phyloP scores from a whole-genome alignment of 352 stramenopile genomes.

The Pythium biforme region DNA sequence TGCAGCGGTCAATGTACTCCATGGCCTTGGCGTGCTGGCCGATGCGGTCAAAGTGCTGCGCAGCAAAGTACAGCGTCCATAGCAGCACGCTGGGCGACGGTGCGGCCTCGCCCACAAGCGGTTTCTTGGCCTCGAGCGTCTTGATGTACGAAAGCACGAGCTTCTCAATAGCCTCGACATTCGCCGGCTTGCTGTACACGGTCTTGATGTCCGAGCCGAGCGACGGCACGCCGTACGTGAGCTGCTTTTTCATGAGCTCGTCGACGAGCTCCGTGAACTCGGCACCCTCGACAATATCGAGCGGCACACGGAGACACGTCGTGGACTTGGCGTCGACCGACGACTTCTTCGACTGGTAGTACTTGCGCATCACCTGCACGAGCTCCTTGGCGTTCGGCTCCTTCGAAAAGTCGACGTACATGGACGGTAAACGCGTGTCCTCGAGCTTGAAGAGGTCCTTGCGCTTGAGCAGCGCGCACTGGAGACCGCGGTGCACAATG shows the following conservation, averaged over 20 bases:
- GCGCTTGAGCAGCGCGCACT: slow-evolving; percentile 72
- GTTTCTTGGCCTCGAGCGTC: slow-evolving; percentile 65
- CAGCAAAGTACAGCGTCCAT: slow-evolving; percentile 92
- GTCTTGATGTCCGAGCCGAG: slow-evolving; percentile 93
- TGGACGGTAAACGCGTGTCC: slow-evolving; percentile 42
- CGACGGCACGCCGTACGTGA: slow-evolving; percentile 93
- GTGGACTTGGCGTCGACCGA: slow-evolving; percentile 64
- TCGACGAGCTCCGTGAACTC: slow-evolving; percentile 74
- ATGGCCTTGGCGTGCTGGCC: slow-evolving; percentile 88
- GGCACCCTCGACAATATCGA: slow-evolving; percentile 84
- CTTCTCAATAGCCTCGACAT: slow-evolving; percentile 61
- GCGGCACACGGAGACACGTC: slow-evolving; percentile 87
- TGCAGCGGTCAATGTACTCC: slow-evolving; percentile 90
- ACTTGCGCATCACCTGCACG: slow-evolving; percentile 48
- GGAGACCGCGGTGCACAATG: slow-evolving; percentile 80
- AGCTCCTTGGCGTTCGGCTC: slow-evolving; percentile 42
- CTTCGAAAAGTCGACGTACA: slow-evolving; percentile 50
- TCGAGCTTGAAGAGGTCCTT: slow-evolving; percentile 51
- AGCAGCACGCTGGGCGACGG: slow-evolving; percentile 50
- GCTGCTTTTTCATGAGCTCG: slow-evolving; percentile 54
- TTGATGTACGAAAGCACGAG: slow-evolving; percentile 82
- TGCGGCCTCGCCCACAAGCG: slow-evolving; percentile 41
- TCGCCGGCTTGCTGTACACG: slow-evolving; percentile 74
- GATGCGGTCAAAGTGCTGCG: slow-evolving; percentile 92
- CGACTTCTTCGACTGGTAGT: slow-evolving; percentile 49